These are phyloP conservation scores for Suillus brevipes DNA, from an alignment of 768 basidiomycete genomes.

Conservation along the genomic window DNA sequence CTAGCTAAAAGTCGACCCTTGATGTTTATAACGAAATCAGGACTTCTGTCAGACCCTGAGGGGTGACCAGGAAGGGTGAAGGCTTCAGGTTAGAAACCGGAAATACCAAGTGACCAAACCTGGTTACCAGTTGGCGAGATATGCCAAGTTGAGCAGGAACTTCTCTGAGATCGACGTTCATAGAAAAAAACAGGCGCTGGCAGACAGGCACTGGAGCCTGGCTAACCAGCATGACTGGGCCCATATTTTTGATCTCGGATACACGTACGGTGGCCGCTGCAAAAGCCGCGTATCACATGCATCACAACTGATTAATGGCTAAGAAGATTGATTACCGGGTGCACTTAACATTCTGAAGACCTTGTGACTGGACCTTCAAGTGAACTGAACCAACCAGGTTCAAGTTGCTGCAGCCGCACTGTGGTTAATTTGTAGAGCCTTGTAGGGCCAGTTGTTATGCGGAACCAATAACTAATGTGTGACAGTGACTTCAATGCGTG, in stretches of 20 bases:
- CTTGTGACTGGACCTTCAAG: not conserved
- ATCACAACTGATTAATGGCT: not conserved
- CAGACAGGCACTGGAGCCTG: not conserved
- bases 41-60: not conserved
- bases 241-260: not conserved
- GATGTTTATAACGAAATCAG: not conserved
- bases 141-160: not conserved
- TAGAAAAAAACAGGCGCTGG: not conserved
- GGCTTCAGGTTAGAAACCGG: not conserved
- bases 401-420: too few relatives aligned
- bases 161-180: not conserved
- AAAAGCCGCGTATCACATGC: not conserved
- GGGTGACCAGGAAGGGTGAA: not conserved
- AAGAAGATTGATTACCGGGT: not conserved
- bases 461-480: not conserved
- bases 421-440: too few relatives aligned
- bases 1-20: not conserved
- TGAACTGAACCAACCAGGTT: too few relatives aligned
- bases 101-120: not conserved
- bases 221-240: not conserved
- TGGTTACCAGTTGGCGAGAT: not conserved
- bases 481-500: not conserved
- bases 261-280: not conserved
- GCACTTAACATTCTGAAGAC: not conserved
- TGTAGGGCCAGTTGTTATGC: too few relatives aligned